Percentiles rank a stretch among this genome's conserved stretches.
Evolutionary conservation across 495 filamentous ascomycete species (phyloP).

Genomic region (Neurospora terricola): DNA sequence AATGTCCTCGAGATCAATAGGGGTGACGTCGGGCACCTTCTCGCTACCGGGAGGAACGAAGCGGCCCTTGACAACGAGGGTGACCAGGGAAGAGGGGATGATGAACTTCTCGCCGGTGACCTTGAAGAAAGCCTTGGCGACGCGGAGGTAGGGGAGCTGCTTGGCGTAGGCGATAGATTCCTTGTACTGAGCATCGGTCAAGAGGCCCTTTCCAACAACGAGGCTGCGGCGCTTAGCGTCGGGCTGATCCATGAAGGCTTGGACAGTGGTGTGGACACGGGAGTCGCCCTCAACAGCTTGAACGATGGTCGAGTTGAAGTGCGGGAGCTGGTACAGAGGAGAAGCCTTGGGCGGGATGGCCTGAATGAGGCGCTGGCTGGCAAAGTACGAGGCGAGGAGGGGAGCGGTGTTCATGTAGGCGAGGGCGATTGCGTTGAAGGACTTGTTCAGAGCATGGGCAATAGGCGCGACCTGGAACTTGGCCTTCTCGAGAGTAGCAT

Average conservation of each 20-base stretch:
- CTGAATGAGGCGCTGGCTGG: constrained; percentile 80
- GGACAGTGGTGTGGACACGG: constrained; percentile 66
- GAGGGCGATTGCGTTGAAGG: constrained; percentile 78
- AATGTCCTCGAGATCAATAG: constrained; percentile 75
- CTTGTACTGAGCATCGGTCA: constrained; percentile 67
- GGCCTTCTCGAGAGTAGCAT: constrained; percentile 60
- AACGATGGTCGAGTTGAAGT: constrained; percentile 69
- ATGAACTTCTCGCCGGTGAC: constrained; percentile 88
- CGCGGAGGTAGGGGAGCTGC: constrained; percentile 68
- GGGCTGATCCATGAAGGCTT: constrained; percentile 76
- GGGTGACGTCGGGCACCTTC: constrained; percentile 61
- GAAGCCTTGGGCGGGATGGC: constrained; percentile 73
- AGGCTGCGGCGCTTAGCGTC: constrained; percentile 63
- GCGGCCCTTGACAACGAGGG: constrained; percentile 89
- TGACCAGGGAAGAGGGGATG: constrained; percentile 86
- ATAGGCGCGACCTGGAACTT: constrained; percentile 74
- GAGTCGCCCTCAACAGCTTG: constrained; percentile 66
- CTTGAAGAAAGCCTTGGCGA: constrained; percentile 98
- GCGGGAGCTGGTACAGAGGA: constrained; percentile 83
- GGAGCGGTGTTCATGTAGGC: constrained; percentile 78
- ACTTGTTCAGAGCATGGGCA: constrained; percentile 69
- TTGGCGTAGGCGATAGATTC: constrained; percentile 64
- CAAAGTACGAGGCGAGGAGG: constrained; percentile 70
- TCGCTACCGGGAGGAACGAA: constrained; percentile 77
- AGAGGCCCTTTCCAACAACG: constrained; percentile 56